Percentiles rank a stretch among this genome's conserved stretches.
Evolutionary conservation across 371 early-diverging fungal genomes (phyloP).

Genomic region (Mucor lusitanicus): DNA sequence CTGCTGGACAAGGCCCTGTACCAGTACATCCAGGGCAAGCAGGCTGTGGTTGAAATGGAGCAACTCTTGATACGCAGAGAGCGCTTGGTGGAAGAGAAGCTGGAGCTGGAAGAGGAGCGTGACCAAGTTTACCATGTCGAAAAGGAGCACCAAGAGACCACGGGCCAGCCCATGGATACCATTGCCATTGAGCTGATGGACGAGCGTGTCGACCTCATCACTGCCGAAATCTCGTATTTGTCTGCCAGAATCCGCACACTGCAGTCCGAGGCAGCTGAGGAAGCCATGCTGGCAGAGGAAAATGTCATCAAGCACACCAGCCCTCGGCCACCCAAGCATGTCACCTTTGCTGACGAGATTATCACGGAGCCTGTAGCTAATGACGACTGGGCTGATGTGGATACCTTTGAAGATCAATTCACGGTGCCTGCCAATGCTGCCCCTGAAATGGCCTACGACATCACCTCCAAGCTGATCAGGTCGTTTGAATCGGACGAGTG

Average conservation of each 20-base stretch:
- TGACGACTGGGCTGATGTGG: slow-evolving; percentile 49
- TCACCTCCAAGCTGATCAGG: slow-evolving; percentile 64
- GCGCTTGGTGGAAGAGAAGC: slow-evolving; percentile 60
- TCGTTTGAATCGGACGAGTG: slow-evolving; percentile 71
- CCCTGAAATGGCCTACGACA: slow-evolving; percentile 62
- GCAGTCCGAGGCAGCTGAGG: slow-evolving; percentile 60
- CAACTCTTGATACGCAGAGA: slow-evolving; percentile 46
- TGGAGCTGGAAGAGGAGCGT: slow-evolving; percentile 66
- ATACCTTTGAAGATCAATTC: slow-evolving; percentile 56
- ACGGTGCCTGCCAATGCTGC: slow-evolving; percentile 53
- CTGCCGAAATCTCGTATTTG: slow-evolving; percentile 76
- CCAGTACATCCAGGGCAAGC: slow-evolving; percentile 45
- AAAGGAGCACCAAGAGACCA: slow-evolving; percentile 47
- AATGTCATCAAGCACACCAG: slow-evolving; percentile 9
- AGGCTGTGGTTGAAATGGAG: slow-evolving; percentile 40
- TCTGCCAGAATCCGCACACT: slow-evolving; percentile 63
- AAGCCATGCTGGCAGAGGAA: slow-evolving; percentile 47
- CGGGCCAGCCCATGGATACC: slow-evolving; percentile 41
- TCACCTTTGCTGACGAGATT: slow-evolving; percentile 54
- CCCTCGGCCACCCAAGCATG: slow-evolving; percentile 38
- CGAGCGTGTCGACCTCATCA: slow-evolving; percentile 75
- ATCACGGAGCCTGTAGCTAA: slow-evolving; percentile 20
- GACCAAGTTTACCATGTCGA: slow-evolving; percentile 57
- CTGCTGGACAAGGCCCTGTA: slow-evolving; percentile 58
- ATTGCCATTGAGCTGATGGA: slow-evolving; percentile 68